phyloP scores from a whole-genome alignment of 177 flowering plant genomes.

The Tripterygium wilfordii region DNA sequence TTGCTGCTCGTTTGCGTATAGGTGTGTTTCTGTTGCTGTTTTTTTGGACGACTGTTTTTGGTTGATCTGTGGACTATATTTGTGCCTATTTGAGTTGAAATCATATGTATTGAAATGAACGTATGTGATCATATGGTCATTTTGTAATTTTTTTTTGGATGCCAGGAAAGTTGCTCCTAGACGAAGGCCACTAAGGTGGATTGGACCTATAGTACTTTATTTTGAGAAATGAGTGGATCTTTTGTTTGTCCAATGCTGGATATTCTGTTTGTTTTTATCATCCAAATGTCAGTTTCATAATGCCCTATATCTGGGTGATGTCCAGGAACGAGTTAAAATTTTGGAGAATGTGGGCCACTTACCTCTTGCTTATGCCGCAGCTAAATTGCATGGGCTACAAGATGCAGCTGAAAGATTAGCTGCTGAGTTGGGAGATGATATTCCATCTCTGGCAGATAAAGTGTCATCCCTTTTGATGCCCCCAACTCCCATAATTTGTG shows the following conservation, averaged over 20 bases:
- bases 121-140: no score
- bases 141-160: no score
- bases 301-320: conserved; percentile 74
- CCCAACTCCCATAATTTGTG: conserved; percentile 57
- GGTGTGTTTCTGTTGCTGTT: neutral
- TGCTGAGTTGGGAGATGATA: conserved; percentile 54
- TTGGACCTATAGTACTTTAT: no score
- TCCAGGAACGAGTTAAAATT: conserved; percentile 66
- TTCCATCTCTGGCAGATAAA: conserved; percentile 60
- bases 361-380: conserved; percentile 82
- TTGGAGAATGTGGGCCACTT: conserved; percentile 75
- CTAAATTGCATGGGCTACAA: conserved; percentile 59
- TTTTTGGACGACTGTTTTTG: neutral
- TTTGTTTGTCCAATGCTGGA: neutral
- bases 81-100: neutral
- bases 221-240: neutral
- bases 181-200: no score
- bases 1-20: neutral
- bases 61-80: neutral
- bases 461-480: conserved; percentile 62
- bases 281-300: conserved; percentile 89
- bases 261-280: no score
- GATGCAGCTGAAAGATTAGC: conserved; percentile 67
- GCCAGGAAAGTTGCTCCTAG: no score
- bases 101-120: no score